A percentile compares a stretch with the other conserved stretches of the same genome.
These are phyloP conservation scores for Fibroporia radiculosa DNA, from an alignment of 768 basidiomycete genomes.

Conservation along the genomic window DNA sequence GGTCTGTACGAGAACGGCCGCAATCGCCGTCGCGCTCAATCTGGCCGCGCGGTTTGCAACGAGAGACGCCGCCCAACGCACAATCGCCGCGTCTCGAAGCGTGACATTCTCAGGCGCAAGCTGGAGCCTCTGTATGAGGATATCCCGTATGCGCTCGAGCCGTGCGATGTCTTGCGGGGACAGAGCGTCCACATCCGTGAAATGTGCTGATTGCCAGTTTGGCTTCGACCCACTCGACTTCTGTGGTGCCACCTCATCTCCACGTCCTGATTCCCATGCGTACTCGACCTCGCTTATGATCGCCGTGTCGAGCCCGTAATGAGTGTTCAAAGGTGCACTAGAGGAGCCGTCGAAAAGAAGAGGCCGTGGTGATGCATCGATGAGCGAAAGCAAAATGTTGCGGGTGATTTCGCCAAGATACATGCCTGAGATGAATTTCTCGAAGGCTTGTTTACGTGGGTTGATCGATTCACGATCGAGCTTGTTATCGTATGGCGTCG, in stretches of 20 bases:
- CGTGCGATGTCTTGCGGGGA: conserved; percentile 21
- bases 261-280: conserved; percentile 46
- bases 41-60: conserved; percentile 79
- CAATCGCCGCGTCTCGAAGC: conserved; percentile 49
- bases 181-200: conserved; percentile 18
- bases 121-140: conserved; percentile 56
- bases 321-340: conserved; percentile 66
- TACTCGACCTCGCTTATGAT: conserved; percentile 78
- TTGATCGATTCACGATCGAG: conserved; percentile 94
- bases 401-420: conserved; percentile 94
- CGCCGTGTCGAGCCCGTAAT: conserved; percentile 95
- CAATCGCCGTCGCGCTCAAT: conserved; percentile 82
- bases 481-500: conserved; percentile 85
- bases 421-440: conserved; percentile 99
- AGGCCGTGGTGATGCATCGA: conserved; percentile 66
- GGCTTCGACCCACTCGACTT: conserved; percentile 13
- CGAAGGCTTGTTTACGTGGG: conserved; percentile 86
- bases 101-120: conserved; percentile 46
- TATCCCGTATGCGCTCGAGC: conserved; percentile 47
- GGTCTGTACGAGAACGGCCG: conserved; percentile 80
- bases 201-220: conserved; percentile 14
- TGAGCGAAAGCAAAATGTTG: conserved; percentile 72
- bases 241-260: neutral
- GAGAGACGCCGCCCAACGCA: conserved; percentile 71
- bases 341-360: conserved; percentile 79